phyloP scores from a whole-genome alignment of 176 grass and related monocot genomes.

The Lolium rigidum region DNA sequence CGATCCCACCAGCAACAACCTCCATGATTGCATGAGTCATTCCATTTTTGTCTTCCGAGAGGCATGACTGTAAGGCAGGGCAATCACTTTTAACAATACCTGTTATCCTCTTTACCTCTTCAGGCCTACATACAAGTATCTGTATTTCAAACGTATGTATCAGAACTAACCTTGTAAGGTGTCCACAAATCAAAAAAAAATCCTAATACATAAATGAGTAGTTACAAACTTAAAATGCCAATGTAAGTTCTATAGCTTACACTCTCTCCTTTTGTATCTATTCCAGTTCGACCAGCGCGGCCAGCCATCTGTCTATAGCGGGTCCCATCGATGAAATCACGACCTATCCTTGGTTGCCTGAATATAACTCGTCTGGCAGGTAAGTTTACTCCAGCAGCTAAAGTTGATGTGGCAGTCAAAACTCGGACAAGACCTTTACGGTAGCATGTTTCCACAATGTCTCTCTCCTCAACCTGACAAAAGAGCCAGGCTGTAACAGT shows the following conservation, averaged over 20 bases:
- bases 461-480: constrained; percentile 93
- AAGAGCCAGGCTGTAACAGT: constrained; percentile 18
- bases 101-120: constrained; percentile 83
- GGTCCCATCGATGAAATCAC: constrained; percentile 97
- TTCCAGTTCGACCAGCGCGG: constrained; percentile 96
- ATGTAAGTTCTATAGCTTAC: constrained; percentile 57
- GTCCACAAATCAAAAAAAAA: background rate
- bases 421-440: constrained; percentile 89
- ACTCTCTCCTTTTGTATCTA: constrained; percentile 98
- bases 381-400: constrained; percentile 98
- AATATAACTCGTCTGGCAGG: constrained; percentile 97
- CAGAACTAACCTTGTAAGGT: constrained; percentile 23
- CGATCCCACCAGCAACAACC: constrained; percentile 93
- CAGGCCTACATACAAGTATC: constrained; percentile 94
- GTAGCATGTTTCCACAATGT: constrained; percentile 95
- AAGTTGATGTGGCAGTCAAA: constrained; percentile 95
- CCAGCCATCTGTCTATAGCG: constrained; percentile 98
- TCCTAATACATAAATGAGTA: constrained; percentile 2
- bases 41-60: constrained; percentile 98
- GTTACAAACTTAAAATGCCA: constrained; percentile 30
- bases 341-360: constrained; percentile 85
- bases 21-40: constrained; percentile 99
- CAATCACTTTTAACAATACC: constrained; percentile 79
- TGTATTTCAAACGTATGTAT: constrained; percentile 53
- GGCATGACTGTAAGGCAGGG: constrained; percentile 82